phyloP scores from a whole-genome alignment of 164 flowering plant species.

The Berberis vulgaris region DNA sequence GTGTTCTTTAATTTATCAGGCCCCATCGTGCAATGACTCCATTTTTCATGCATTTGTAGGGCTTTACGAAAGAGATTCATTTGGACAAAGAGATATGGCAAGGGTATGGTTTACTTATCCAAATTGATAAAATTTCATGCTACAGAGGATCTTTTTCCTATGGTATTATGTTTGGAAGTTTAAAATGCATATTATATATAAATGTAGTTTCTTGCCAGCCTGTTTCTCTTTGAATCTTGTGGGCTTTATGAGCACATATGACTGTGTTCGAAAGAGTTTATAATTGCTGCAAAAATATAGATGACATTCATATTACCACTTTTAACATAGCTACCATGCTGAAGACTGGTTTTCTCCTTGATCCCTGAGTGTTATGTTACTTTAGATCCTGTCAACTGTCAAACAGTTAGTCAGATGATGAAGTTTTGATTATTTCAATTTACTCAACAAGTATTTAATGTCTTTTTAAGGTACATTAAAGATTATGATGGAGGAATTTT shows the following conservation, averaged over 20 bases:
- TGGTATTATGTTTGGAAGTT: neutral
- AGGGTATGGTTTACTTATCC: slow-evolving; percentile 49
- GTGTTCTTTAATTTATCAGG: no score
- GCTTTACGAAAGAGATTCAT: slow-evolving; percentile 87
- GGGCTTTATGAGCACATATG: no score
- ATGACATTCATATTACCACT: no score
- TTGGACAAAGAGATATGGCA: slow-evolving; percentile 96
- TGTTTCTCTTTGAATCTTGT: no score
- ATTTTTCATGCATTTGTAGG: slow-evolving; percentile 33
- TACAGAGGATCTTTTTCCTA: neutral
- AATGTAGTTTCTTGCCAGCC: no score
- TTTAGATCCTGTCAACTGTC: neutral
- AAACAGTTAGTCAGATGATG: neutral
- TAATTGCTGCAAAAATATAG: no score
- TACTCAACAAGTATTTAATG: neutral
- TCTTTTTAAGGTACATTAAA: slow-evolving; percentile 71
- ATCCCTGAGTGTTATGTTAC: neutral
- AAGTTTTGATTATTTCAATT: neutral
- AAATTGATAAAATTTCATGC: slow-evolving; percentile 6
- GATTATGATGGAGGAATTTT: slow-evolving; percentile 98
- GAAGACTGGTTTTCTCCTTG: no score
- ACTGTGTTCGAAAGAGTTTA: no score
- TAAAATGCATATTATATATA: no score
- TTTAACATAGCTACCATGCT: no score
- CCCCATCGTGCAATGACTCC: no score